phyloP scores from a whole-genome alignment of 306 rosid genomes.

The Glycine tomentella region DNA sequence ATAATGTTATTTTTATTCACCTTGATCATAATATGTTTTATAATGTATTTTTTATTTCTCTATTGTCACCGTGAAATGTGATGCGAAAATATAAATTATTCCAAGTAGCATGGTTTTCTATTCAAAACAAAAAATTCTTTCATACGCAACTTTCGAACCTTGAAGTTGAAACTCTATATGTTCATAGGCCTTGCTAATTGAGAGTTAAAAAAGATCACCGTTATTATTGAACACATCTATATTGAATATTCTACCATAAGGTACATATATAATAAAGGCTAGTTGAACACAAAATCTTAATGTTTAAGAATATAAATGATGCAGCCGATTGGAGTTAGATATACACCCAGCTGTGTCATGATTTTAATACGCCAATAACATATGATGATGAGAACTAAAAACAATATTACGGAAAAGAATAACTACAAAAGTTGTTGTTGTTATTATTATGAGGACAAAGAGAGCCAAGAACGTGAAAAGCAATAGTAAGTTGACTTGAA shows the following conservation, averaged over 20 bases:
- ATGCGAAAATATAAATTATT: too few species aligned
- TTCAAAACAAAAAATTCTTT: too few species aligned
- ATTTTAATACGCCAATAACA: neutral
- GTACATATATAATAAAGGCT: neutral
- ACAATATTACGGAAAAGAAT: neutral
- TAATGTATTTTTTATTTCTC: too few species aligned
- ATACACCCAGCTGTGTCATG: neutral
- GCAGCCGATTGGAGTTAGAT: neutral
- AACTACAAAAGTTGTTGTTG: too few species aligned
- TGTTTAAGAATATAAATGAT: neutral
- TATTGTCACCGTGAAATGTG: too few species aligned
- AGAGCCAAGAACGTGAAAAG: conserved; percentile 33
- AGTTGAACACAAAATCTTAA: neutral
- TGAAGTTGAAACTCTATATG: too few species aligned
- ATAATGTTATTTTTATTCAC: too few species aligned
- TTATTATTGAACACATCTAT: neutral
- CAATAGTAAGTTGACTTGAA: conserved; percentile 33
- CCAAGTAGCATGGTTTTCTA: too few species aligned
- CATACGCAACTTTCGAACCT: too few species aligned
- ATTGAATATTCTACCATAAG: neutral
- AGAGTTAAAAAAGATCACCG: neutral
- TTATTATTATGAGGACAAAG: too few species aligned
- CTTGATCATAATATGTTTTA: too few species aligned
- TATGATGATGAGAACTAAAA: neutral
- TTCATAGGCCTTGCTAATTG: neutral